These are phyloP conservation scores for Phytopythium vexans DNA, from an alignment of 352 stramenopile species.

Conservation along the genomic window DNA sequence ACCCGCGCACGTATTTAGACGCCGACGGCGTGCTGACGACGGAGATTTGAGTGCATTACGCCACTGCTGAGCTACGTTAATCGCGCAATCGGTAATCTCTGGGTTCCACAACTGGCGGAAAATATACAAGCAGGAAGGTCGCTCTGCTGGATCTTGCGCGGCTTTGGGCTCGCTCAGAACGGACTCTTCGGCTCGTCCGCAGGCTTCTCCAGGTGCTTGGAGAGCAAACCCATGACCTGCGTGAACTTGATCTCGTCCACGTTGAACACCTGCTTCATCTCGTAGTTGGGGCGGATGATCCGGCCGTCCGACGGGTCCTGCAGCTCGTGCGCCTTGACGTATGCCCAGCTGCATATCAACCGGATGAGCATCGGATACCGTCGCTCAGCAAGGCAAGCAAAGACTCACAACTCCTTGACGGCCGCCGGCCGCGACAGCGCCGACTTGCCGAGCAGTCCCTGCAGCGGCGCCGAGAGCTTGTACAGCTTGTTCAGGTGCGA, in stretches of 20 bases:
- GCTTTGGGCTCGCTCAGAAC: neutral
- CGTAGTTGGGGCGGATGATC: constrained; percentile 62
- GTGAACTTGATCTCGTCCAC: constrained; percentile 73
- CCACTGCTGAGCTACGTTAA: neutral
- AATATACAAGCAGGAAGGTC: neutral
- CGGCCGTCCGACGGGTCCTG: constrained; percentile 68
- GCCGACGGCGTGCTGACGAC: constrained; percentile 69
- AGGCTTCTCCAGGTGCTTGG: constrained; percentile 61
- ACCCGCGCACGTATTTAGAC: constrained; percentile 66
- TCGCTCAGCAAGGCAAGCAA: neutral
- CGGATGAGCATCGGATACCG: neutral
- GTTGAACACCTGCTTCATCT: constrained; percentile 65
- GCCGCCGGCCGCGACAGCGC: constrained; percentile 64
- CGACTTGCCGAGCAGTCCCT: constrained; percentile 60
- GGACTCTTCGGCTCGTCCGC: constrained; percentile 1
- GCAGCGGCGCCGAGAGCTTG: constrained; percentile 57
- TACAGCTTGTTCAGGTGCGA: constrained; percentile 31
- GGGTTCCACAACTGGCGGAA: neutral
- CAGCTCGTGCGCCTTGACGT: constrained; percentile 75
- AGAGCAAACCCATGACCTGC: constrained; percentile 67
- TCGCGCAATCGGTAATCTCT: neutral
- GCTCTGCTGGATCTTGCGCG: too few relatives aligned
- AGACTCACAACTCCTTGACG: constrained; percentile 76
- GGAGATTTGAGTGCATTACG: constrained; percentile 32
- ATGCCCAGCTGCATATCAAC: constrained; percentile 44